These are phyloP conservation scores for Aspergillus hortae DNA, from an alignment of 2,329 filamentous ascomycete genomes.

Conservation along the genomic window DNA sequence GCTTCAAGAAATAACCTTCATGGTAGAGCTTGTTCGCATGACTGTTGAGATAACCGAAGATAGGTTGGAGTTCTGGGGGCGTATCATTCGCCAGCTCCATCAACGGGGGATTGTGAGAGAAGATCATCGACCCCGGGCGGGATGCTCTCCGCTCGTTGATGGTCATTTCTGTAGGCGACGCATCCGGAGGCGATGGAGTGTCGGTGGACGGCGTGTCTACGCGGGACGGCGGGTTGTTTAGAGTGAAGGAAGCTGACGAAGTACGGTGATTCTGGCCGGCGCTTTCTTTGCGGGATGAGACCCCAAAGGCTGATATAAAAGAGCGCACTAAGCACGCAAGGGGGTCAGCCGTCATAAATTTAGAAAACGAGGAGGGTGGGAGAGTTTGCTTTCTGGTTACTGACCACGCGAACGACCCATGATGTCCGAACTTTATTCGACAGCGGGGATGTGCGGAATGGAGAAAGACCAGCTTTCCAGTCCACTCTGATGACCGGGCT, in stretches of 20 bases:
- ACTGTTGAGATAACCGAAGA: slow-evolving; percentile 90
- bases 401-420: slow-evolving; percentile 41
- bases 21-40: slow-evolving; percentile 97
- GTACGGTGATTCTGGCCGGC: slow-evolving; percentile 25
- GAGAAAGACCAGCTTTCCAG: slow-evolving; percentile 15
- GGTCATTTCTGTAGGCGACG: slow-evolving; percentile 40
- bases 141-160: slow-evolving; percentile 53
- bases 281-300: slow-evolving; percentile 36
- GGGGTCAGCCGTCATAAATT: slow-evolving; percentile 14
- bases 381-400: slow-evolving; percentile 10
- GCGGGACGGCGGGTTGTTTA: slow-evolving; percentile 21
- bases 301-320: slow-evolving; percentile 67
- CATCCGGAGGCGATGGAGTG: slow-evolving; percentile 32
- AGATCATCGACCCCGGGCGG: slow-evolving; percentile 79
- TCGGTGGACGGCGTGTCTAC: slow-evolving; percentile 34
- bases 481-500: background rate
- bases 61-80: slow-evolving; percentile 86
- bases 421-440: slow-evolving; percentile 11
- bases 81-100: slow-evolving; percentile 85
- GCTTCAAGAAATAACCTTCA: slow-evolving; percentile 94
- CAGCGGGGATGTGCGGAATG: slow-evolving; percentile 5
- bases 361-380: slow-evolving; percentile 2
- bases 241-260: slow-evolving; percentile 18
- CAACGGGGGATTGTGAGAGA: slow-evolving; percentile 78
- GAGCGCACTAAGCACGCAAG: slow-evolving; percentile 64